phyloP scores from a whole-genome alignment of 163 green algal genomes.

The Scenedesmus sp. region DNA sequence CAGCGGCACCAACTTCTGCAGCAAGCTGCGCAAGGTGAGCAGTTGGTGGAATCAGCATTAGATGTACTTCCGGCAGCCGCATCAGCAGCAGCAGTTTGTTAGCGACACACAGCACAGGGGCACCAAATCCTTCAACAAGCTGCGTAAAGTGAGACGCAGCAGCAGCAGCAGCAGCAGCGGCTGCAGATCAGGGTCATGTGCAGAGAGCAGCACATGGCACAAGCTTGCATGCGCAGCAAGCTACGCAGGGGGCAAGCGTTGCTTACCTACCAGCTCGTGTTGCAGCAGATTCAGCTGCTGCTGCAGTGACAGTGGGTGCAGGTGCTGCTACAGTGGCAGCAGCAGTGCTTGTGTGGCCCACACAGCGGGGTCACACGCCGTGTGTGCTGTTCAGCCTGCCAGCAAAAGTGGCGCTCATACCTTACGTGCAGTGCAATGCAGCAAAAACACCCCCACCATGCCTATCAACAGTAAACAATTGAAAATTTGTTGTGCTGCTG shows the following conservation, averaged over 20 bases:
- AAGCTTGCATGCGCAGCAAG: neutral
- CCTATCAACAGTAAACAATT: neutral
- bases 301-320: neutral
- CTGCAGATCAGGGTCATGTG: neutral
- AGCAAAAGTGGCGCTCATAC: no score
- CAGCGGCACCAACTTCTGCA: constrained; percentile 16
- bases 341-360: no score
- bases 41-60: neutral
- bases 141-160: neutral
- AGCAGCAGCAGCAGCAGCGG: no score
- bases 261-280: no score
- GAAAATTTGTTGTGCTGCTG: neutral
- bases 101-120: neutral
- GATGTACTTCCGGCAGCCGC: no score
- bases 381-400: constrained; percentile 41
- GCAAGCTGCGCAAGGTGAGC: constrained; percentile 2
- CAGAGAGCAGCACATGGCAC: no score
- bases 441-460: neutral
- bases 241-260: neutral
- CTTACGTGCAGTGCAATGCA: neutral
- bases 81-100: no score
- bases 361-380: constrained; percentile 14
- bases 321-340: neutral
- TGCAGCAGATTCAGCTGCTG: neutral
- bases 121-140: neutral